Evolutionary conservation across 345 rosid species (phyloP).

Genomic region (Cochlearia excelsa): DNA sequence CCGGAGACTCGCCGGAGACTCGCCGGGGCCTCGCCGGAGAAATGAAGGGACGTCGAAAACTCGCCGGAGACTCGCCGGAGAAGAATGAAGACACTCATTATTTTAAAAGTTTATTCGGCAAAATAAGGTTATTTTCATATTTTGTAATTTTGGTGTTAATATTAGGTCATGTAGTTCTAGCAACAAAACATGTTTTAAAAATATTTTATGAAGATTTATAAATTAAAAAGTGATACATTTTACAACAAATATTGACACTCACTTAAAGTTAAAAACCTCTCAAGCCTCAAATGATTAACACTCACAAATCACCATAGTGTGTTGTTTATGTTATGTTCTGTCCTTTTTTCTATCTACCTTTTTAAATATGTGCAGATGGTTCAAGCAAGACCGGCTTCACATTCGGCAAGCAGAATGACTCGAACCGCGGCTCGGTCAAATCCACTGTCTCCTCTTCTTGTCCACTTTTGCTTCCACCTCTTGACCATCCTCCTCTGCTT

Average conservation of each 20-base stretch:
- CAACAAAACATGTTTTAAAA: too few species aligned
- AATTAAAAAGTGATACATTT: constrained; percentile 1
- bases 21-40: too few species aligned
- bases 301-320: neutral
- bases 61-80: too few species aligned
- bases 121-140: too few species aligned
- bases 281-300: constrained; percentile 14
- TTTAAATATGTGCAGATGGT: constrained; percentile 18
- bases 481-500: constrained; percentile 36
- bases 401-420: constrained; percentile 63
- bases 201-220: neutral
- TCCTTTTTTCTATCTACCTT: constrained; percentile 10
- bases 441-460: constrained; percentile 75
- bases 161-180: too few species aligned
- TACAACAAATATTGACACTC: constrained; percentile 11
- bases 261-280: constrained; percentile 1
- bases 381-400: constrained; percentile 43
- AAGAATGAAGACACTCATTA: too few species aligned
- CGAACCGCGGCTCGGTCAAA: constrained; percentile 81
- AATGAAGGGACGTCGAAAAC: too few species aligned
- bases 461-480: constrained; percentile 45
- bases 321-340: constrained; percentile 12
- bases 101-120: too few species aligned
- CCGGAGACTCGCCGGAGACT: too few species aligned
- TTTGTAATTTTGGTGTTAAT: too few species aligned